Conservation (phyloP, 2,329 filamentous ascomycete genomes). For the Ilyonectria mors-panacis region DNA sequence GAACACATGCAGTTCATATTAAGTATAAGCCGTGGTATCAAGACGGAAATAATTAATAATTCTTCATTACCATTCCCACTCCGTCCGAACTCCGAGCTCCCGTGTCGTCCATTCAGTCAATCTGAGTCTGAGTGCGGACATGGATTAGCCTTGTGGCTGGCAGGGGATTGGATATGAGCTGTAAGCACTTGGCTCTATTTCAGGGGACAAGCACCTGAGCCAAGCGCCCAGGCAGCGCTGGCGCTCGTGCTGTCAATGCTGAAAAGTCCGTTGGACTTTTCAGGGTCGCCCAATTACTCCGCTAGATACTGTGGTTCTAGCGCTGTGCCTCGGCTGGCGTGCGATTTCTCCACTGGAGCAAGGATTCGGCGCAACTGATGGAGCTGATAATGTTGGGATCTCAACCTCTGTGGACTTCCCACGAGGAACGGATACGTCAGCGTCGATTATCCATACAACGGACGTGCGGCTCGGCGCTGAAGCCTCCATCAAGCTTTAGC, state of each 20-base stretch:
- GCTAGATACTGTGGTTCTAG: background rate
- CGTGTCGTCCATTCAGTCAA: no score
- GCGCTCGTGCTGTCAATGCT: background rate
- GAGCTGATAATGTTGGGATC: slow-evolving; percentile 28
- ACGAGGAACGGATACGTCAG: background rate
- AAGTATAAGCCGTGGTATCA: no score
- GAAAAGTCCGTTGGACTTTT: slow-evolving; percentile 10
- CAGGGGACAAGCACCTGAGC: background rate
- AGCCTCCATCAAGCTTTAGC: background rate
- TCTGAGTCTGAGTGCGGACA: background rate
- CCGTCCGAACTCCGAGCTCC: no score
- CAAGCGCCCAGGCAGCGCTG: background rate
- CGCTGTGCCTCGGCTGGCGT: slow-evolving; percentile 22
- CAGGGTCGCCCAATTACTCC: background rate
- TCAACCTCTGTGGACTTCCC: slow-evolving; percentile 15
- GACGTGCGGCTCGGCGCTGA: slow-evolving; percentile 15
- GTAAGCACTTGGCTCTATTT: background rate
- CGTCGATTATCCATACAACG: background rate
- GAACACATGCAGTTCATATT: no score
- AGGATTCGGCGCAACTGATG: slow-evolving; percentile 17
- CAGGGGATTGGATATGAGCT: no score
- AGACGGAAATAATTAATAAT: no score
- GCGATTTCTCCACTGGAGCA: slow-evolving; percentile 15
- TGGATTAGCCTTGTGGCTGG: background rate
- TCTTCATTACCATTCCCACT: no score